A percentile compares a stretch with the other conserved stretches of the same genome.
Evolutionary conservation across 2,329 filamentous ascomycete species (phyloP).

Genomic region (Epichloe bromicola): DNA sequence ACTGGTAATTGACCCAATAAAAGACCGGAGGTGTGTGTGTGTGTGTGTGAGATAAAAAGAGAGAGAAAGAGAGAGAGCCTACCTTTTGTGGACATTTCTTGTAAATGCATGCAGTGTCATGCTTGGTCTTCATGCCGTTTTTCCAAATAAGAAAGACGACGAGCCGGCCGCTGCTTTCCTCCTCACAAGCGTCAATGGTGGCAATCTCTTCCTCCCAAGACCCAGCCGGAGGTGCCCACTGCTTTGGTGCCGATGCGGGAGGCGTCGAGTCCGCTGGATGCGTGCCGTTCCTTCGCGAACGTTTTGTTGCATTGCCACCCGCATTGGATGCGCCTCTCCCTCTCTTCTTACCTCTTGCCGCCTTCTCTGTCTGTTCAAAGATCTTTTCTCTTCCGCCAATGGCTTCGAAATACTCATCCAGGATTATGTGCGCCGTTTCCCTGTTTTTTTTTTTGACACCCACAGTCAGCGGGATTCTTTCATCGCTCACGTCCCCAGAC

Average conservation of each 20-base stretch:
- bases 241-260: constrained; percentile 28
- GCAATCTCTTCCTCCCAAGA: constrained; percentile 66
- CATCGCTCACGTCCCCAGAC: background rate
- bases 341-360: constrained; percentile 44
- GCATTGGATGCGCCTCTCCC: constrained; percentile 28
- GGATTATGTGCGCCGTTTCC: constrained; percentile 43
- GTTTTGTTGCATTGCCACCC: constrained; percentile 28
- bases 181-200: constrained; percentile 59
- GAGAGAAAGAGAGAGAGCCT: constrained; percentile 8
- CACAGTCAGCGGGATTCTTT: background rate
- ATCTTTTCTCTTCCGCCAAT: constrained; percentile 52
- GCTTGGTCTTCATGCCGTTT: constrained; percentile 60
- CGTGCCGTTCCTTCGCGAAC: constrained; percentile 32
- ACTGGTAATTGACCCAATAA: background rate
- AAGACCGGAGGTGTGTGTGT: background rate
- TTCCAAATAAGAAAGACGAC: constrained; percentile 64
- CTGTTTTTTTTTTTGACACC: constrained; percentile 20
- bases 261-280: constrained; percentile 37
- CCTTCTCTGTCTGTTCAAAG: constrained; percentile 36
- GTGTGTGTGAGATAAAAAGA: background rate
- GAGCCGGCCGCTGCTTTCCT: constrained; percentile 44
- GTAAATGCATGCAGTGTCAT: constrained; percentile 55
- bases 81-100: constrained; percentile 66
- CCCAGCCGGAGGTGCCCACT: constrained; percentile 57
- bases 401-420: constrained; percentile 49